Percentiles rank a stretch among this genome's conserved stretches.
phyloP scores from a whole-genome alignment of 2,329 filamentous ascomycete genomes.

The Colletotrichum somersetense region DNA sequence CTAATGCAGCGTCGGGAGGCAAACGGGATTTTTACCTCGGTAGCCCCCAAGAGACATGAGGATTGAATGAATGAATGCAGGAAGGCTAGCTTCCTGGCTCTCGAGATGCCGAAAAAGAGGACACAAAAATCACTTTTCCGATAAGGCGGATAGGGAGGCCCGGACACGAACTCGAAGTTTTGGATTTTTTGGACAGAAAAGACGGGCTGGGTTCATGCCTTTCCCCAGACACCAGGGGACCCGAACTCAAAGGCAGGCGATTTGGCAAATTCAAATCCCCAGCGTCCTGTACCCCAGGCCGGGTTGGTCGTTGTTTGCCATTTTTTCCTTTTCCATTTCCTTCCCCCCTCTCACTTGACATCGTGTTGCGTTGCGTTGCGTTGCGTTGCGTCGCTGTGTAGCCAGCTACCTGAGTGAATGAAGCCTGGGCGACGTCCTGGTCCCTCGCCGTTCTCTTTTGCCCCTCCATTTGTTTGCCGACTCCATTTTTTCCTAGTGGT shows the following conservation, averaged over 20 bases:
- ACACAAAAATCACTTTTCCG: background rate
- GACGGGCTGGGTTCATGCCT: slow-evolving; percentile 19
- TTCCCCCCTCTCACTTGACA: background rate
- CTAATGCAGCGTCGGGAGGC: slow-evolving; percentile 14
- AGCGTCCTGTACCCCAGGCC: slow-evolving; percentile 1
- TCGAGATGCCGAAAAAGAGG: background rate
- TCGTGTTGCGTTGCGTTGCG: background rate
- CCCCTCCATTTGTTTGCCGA: slow-evolving; percentile 5
- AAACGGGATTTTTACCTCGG: slow-evolving; percentile 18
- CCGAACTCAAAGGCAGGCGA: slow-evolving; percentile 39
- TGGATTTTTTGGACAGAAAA: background rate
- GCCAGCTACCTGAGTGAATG: background rate
- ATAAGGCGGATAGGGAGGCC: slow-evolving; percentile 25
- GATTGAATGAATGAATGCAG: slow-evolving; percentile 3
- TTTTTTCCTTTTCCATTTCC: background rate
- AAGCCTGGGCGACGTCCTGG: background rate
- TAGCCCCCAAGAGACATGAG: background rate
- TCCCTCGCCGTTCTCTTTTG: background rate
- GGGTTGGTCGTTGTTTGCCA: background rate
- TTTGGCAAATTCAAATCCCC: slow-evolving; percentile 25
- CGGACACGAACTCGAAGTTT: background rate
- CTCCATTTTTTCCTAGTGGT: background rate
- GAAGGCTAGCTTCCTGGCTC: slow-evolving; percentile 24
- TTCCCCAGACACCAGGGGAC: slow-evolving; percentile 31
- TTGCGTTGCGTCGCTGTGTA: background rate